Evolutionary conservation across 352 stramenopile genomes (phyloP).

Genomic region (Globisporangium okanoganense): DNA sequence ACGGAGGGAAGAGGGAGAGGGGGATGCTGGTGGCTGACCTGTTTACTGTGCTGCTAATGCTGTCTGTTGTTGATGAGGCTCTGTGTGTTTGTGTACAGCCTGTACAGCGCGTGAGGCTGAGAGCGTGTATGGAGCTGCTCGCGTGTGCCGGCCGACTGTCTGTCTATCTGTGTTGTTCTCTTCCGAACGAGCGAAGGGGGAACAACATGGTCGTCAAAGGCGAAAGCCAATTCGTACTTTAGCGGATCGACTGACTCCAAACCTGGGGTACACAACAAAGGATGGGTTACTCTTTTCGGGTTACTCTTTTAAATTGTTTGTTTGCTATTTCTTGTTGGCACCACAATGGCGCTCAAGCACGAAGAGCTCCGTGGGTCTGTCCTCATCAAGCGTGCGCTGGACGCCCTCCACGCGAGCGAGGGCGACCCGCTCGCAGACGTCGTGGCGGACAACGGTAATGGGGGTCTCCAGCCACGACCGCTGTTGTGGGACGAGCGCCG

Average conservation of each 20-base stretch:
- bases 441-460: background rate
- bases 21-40: background rate
- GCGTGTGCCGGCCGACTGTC: background rate
- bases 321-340: too few relatives aligned
- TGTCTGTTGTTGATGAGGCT: background rate
- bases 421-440: background rate
- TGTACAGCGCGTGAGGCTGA: background rate
- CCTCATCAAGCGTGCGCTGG: background rate
- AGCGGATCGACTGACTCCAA: background rate
- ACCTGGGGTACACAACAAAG: too few relatives aligned
- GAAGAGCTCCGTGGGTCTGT: background rate
- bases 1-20: background rate
- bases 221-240: background rate
- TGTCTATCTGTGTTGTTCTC: constrained; percentile 10
- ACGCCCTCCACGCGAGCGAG: background rate
- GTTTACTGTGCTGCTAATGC: background rate
- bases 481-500: constrained; percentile 73
- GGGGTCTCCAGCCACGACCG: background rate
- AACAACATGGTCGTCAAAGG: background rate
- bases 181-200: background rate
- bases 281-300: too few relatives aligned
- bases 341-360: background rate
- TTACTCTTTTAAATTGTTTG: too few relatives aligned
- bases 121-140: background rate
- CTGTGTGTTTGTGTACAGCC: background rate